Evolutionary conservation across 2,329 filamentous ascomycete species (phyloP).

Genomic region (Alternaria brassicae): DNA sequence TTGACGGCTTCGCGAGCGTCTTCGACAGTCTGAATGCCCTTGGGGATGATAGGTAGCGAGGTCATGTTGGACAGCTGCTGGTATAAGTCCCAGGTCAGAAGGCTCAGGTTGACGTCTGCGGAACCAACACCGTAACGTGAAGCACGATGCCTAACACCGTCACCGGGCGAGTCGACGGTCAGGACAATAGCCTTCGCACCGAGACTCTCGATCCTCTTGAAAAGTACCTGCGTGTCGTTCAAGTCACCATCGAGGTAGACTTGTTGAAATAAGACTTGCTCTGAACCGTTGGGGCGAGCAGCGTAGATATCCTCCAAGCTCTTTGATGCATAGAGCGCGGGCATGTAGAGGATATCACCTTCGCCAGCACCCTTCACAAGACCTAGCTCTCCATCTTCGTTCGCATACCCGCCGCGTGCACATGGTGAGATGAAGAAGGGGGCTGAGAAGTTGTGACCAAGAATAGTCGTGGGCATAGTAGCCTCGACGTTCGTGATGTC

Average conservation of each 20-base stretch:
- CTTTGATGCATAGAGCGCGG: slow-evolving; percentile 47
- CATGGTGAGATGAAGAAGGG: slow-evolving; percentile 64
- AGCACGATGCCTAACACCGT: slow-evolving; percentile 49
- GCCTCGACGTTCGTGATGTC: slow-evolving; percentile 56
- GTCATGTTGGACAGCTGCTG: slow-evolving; percentile 49
- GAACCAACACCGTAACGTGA: slow-evolving; percentile 42
- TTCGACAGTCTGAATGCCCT: slow-evolving; percentile 52
- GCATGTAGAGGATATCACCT: slow-evolving; percentile 61
- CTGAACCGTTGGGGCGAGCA: slow-evolving; percentile 12
- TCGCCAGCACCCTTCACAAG: slow-evolving; percentile 59
- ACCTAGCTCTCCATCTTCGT: slow-evolving; percentile 58
- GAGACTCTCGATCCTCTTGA: slow-evolving; percentile 40
- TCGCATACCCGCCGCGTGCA: slow-evolving; percentile 51
- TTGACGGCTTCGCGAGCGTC: slow-evolving; percentile 49
- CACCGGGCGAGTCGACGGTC: slow-evolving; percentile 52
- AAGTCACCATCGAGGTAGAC: slow-evolving; percentile 49
- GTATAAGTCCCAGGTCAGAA: slow-evolving; percentile 47
- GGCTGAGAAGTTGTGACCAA: slow-evolving; percentile 61
- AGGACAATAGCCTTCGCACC: slow-evolving; percentile 53
- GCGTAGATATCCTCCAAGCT: slow-evolving; percentile 27
- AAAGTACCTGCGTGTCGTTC: slow-evolving; percentile 40
- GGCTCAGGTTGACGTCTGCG: slow-evolving; percentile 40
- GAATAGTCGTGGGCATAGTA: slow-evolving; percentile 55
- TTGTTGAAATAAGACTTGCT: slow-evolving; percentile 52
- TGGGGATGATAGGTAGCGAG: slow-evolving; percentile 49